Conservation (phyloP, 208 protist species). For the Borovskyia barvae region DNA sequence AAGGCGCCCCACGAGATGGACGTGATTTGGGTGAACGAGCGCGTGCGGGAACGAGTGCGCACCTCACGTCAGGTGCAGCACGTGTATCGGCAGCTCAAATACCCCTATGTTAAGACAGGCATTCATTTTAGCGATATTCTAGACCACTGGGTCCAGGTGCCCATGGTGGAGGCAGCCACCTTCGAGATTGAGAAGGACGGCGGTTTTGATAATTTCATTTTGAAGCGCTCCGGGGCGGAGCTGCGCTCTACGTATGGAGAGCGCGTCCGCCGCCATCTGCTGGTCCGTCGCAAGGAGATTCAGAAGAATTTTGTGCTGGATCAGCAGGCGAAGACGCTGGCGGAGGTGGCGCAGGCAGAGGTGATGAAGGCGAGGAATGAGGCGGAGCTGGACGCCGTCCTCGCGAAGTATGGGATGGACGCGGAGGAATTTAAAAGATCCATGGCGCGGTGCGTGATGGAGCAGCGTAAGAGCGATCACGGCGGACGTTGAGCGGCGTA, state of each 20-base stretch:
- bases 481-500: no score
- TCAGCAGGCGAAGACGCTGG: conserved; percentile 67
- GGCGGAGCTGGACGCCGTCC: conserved; percentile 43
- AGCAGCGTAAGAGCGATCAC: conserved; percentile 18
- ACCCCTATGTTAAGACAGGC: conserved; percentile 87
- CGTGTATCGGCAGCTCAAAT: conserved; percentile 89
- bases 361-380: conserved; percentile 39
- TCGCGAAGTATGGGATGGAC: conserved; percentile 83
- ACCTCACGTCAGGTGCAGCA: conserved; percentile 87
- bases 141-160: conserved; percentile 91
- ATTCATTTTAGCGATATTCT: conserved; percentile 87
- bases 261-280: conserved; percentile 82
- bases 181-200: conserved; percentile 87
- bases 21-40: conserved; percentile 91
- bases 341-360: conserved; percentile 53
- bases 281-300: conserved; percentile 88
- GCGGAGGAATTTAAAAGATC: conserved; percentile 57
- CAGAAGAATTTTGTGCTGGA: conserved; percentile 91
- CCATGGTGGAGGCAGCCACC: conserved; percentile 89
- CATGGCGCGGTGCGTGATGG: conserved; percentile 47
- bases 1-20: conserved; percentile 87
- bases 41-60: conserved; percentile 84
- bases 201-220: conserved; percentile 91
- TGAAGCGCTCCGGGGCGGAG: conserved; percentile 74
- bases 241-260: conserved; percentile 90